Evolutionary conservation across 805 yeast species (phyloP).

Genomic region (Blastobotrys americana): DNA sequence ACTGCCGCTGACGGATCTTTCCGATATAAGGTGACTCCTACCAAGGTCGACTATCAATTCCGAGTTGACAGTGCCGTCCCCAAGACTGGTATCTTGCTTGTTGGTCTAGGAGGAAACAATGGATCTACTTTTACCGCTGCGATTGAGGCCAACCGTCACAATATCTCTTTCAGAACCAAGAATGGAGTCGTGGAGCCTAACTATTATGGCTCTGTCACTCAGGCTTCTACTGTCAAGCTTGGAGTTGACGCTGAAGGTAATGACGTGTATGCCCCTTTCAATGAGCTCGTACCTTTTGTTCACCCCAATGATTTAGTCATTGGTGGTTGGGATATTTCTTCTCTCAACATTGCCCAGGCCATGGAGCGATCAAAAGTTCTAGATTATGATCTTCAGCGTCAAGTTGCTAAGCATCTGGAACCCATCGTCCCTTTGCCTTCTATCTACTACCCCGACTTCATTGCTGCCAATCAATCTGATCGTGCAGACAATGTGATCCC

Average conservation of each 20-base stretch:
- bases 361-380: slow-evolving; percentile 81
- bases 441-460: slow-evolving; percentile 91
- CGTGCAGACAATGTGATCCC: slow-evolving; percentile 85
- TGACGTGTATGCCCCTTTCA: slow-evolving; percentile 90
- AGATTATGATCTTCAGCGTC: slow-evolving; percentile 74
- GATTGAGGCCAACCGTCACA: slow-evolving; percentile 73
- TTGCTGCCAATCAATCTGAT: slow-evolving; percentile 87
- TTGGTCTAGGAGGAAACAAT: slow-evolving; percentile 95
- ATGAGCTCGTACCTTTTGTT: slow-evolving; percentile 78
- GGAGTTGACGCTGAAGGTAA: slow-evolving; percentile 78
- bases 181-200: slow-evolving; percentile 70
- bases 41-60: slow-evolving; percentile 69
- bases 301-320: slow-evolving; percentile 85
- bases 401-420: slow-evolving; percentile 59
- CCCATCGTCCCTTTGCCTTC: slow-evolving; percentile 68
- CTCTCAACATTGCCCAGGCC: slow-evolving; percentile 62
- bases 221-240: slow-evolving; percentile 79
- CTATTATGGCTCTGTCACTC: slow-evolving; percentile 93
- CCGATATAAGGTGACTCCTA: slow-evolving; percentile 59
- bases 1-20: slow-evolving; percentile 33
- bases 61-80: slow-evolving; percentile 77
- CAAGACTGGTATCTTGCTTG: slow-evolving; percentile 81
- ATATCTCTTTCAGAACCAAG: slow-evolving; percentile 72
- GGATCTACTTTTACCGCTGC: slow-evolving; percentile 89
- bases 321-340: slow-evolving; percentile 92